A percentile compares a stretch with the other conserved stretches of the same genome.
phyloP scores from a whole-genome alignment of 106 monocot genomes.

The Dendrobium catenatum region DNA sequence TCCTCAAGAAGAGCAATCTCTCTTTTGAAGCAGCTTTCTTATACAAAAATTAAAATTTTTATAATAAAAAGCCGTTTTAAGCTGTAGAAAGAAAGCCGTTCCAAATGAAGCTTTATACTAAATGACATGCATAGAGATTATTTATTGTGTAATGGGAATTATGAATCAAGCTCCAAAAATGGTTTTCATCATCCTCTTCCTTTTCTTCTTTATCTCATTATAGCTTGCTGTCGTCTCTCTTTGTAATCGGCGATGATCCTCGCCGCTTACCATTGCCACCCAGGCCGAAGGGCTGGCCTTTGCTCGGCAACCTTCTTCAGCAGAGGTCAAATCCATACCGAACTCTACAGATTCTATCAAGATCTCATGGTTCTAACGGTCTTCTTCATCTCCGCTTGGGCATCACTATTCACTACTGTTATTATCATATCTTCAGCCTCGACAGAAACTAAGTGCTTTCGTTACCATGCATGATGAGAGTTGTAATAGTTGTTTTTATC shows the following conservation, averaged over 20 bases:
- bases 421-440: constrained; percentile 30
- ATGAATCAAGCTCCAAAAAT: too few relatives aligned
- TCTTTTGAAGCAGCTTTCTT: too few relatives aligned
- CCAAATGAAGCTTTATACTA: too few relatives aligned
- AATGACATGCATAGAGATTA: too few relatives aligned
- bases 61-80: too few relatives aligned
- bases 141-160: too few relatives aligned
- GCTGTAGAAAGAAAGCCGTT: too few relatives aligned
- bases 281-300: constrained; percentile 37
- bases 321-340: constrained; percentile 35
- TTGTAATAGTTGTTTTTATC: too few relatives aligned
- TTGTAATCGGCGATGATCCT: neutral
- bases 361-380: constrained; percentile 19
- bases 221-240: neutral
- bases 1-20: too few relatives aligned
- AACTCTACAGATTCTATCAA: constrained; percentile 20
- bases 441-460: constrained; percentile 26
- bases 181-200: neutral
- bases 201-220: neutral
- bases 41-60: too few relatives aligned
- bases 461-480: constrained; percentile 24
- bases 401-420: constrained; percentile 9
- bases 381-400: constrained; percentile 44
- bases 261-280: constrained; percentile 17
- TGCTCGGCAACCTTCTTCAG: constrained; percentile 48